Base-by-base conservation (phyloP, 768 basidiomycete genomes). In the Calocera cornea region DNA sequence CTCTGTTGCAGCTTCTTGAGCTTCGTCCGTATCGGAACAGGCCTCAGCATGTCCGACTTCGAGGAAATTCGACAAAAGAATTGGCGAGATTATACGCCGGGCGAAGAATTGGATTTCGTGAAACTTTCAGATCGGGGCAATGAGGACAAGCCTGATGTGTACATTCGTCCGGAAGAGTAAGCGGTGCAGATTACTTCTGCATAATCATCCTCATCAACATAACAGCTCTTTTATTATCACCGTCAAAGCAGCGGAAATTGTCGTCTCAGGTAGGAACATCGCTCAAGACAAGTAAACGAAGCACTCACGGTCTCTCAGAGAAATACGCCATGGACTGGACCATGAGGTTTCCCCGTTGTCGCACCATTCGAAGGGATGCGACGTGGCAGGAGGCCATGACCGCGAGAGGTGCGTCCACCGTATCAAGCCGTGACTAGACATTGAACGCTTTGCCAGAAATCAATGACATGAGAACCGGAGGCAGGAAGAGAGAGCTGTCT, bases 181-280 rank as follows among this genome's bases (percentile, higher is more conserved):
- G 84, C 60, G 44, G 44, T 19, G 44, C 24, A 3, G 24, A 17
- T 3, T 47, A 7, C 5, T 49, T 40, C 2, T 1, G 10, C 27
- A 12, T 3, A 64, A 29, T 40, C 40, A n/a, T 60, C 16, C 12
- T 65, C 8, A 29, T 33, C 36, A 1, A 16, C 34, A 22, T 34
- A 40, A 22, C 68, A 97, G 95, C 71, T 97, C 95, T 0, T 98
- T 99, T 76, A 88, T 97, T 38, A 68, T 98, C 71, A 89, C 89
- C 72, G 84, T 98, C 67, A 98, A 98, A 77, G 95, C 92, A 0
- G 90, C 95, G 0, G 94, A 97, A 74, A 91, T 98, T 65, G 86
- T 86, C 1, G 78, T 82, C 11, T 83, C 90, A 49, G 88, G 92
- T 88, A 68, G 41, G 75, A 16, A 41, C 24, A 0, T 29, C 16